Evolutionary conservation across 495 filamentous ascomycete species (phyloP).

Genomic region (Aspergillus taichungensis): DNA sequence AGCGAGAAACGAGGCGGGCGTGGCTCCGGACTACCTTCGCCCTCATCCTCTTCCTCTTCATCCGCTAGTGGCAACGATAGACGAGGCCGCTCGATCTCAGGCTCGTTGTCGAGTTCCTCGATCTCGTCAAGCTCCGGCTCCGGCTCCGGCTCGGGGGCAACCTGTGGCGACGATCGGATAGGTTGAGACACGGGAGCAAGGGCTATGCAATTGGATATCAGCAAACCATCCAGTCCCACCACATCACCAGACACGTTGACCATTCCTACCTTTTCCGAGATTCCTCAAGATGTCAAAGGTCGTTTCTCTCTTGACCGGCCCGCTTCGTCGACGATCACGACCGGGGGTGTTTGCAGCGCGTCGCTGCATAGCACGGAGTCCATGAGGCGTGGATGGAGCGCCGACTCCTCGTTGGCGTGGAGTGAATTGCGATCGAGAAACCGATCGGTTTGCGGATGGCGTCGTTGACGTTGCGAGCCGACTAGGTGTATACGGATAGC

Average conservation of each 20-base stretch:
- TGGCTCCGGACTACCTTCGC: conserved; percentile 45
- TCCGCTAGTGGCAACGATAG: conserved; percentile 63
- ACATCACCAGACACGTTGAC: not conserved
- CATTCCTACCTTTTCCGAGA: conserved; percentile 46
- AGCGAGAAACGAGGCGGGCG: conserved; percentile 53
- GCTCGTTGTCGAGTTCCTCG: conserved; percentile 57
- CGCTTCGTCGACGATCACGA: conserved; percentile 55
- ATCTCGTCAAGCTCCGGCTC: conserved; percentile 30
- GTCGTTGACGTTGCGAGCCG: conserved; percentile 25
- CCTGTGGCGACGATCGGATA: conserved; percentile 51
- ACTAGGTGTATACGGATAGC: conserved; percentile 33
- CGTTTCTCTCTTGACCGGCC: conserved; percentile 62
- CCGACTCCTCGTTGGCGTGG: conserved; percentile 24
- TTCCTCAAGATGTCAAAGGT: conserved; percentile 62
- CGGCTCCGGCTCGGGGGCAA: conserved; percentile 10
- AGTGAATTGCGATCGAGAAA: conserved; percentile 20
- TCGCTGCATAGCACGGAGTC: conserved; percentile 61
- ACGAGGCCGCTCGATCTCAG: conserved; percentile 52
- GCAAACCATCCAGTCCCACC: not conserved
- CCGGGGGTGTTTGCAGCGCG: conserved; percentile 70
- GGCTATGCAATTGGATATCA: conserved; percentile 17
- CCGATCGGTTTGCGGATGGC: conserved; percentile 28
- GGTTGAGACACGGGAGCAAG: conserved; percentile 51
- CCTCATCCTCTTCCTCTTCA: conserved; percentile 44
- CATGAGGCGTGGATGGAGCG: conserved; percentile 61